Conservation (phyloP, 495 filamentous ascomycete genomes). For the Trichoderma virens region DNA sequence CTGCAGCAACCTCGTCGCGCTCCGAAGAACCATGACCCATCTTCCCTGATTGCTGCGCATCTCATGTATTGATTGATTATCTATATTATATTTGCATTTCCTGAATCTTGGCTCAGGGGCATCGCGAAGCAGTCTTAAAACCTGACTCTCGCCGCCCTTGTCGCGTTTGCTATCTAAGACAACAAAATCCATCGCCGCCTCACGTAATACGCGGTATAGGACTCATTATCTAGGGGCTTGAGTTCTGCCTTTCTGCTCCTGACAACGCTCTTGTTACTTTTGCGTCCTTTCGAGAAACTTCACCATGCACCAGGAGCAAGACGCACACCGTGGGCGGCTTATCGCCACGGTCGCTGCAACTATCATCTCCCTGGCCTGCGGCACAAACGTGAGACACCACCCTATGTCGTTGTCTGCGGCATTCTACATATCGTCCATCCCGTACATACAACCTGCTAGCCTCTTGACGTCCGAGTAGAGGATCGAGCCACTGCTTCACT, state of each 20-base stretch:
- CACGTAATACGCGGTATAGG: not conserved
- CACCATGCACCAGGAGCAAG: slow-evolving; percentile 16
- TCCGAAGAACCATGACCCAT: not conserved
- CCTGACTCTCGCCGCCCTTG: not conserved
- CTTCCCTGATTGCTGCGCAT: not conserved
- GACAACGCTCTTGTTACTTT: not conserved
- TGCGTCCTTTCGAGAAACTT: not conserved
- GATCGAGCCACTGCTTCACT: not conserved
- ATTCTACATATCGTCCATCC: slow-evolving; percentile 11
- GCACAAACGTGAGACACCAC: slow-evolving; percentile 68
- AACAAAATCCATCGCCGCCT: not conserved
- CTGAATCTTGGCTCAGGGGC: not conserved
- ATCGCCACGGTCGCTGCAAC: slow-evolving; percentile 81
- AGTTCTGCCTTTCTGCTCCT: not conserved
- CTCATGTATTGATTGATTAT: not conserved
- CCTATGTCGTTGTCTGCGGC: not conserved
- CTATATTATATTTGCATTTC: not conserved
- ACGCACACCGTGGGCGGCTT: slow-evolving; percentile 50
- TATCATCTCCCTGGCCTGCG: slow-evolving; percentile 77
- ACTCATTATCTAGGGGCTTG: not conserved
- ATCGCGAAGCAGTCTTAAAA: not conserved
- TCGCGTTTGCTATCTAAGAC: not conserved
- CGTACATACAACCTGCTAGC: not conserved
- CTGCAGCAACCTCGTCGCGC: not conserved
- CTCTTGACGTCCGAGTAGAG: too few species aligned